Percentiles rank a stretch among this genome's conserved stretches.
Conservation (phyloP, 345 rosid species). For the Balakata baccata region DNA sequence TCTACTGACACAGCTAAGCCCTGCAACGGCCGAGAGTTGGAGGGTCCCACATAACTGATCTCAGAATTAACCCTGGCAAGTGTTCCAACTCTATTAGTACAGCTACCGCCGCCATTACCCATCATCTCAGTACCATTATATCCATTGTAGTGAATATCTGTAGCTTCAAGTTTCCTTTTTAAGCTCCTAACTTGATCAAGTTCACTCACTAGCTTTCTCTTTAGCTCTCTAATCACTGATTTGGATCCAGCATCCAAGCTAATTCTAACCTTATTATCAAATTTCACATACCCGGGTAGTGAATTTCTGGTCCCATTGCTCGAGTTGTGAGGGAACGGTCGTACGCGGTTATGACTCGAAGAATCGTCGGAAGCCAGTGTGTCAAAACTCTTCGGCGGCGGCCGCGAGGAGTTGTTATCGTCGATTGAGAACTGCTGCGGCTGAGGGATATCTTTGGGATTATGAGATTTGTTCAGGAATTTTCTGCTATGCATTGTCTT, state of each 20-base stretch:
- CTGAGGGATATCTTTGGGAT: neutral
- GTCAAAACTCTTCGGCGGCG: neutral
- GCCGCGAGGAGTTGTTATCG: neutral
- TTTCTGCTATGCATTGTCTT: neutral
- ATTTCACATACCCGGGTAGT: conserved; percentile 39
- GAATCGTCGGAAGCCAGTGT: conserved; percentile 46
- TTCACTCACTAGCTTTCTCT: conserved; percentile 51
- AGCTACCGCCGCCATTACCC: conserved; percentile 10
- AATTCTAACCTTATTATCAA: conserved; percentile 42
- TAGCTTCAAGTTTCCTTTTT: conserved; percentile 43
- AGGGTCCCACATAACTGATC: conserved; percentile 45
- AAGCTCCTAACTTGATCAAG: conserved; percentile 53
- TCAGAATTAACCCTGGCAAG: conserved; percentile 47
- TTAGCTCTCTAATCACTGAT: conserved; percentile 37
- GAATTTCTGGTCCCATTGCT: conserved; percentile 23
- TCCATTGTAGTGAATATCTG: conserved; percentile 17
- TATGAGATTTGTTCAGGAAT: neutral
- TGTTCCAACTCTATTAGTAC: conserved; percentile 22
- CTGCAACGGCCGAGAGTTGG: conserved; percentile 17
- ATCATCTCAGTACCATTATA: conserved; percentile 4
- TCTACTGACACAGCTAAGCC: conserved; percentile 29
- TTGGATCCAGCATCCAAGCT: conserved; percentile 35
- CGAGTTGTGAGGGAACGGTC: conserved; percentile 15
- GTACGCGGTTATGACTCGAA: conserved; percentile 30
- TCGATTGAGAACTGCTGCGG: neutral